Percentiles rank a stretch among this genome's conserved stretches.
Conservation (phyloP, 495 filamentous ascomycete genomes). For the Penicillium canariense region DNA sequence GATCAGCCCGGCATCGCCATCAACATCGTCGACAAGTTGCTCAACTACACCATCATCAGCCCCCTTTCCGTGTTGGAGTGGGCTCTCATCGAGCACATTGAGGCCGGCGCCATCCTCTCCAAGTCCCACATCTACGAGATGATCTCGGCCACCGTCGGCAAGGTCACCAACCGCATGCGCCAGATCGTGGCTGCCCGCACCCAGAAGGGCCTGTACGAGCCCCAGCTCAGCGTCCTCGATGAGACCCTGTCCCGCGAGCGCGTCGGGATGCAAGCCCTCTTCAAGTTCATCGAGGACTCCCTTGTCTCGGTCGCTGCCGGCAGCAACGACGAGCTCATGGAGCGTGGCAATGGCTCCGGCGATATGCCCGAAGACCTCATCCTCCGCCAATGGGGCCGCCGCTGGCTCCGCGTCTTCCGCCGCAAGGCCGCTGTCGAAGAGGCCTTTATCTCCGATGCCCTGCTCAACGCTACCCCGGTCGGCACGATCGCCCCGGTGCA, state of each 20-base stretch:
- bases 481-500: constrained; percentile 33
- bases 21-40: constrained; percentile 91
- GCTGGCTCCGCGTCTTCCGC: constrained; percentile 83
- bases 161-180: constrained; percentile 86
- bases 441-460: constrained; percentile 48
- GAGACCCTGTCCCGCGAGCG: constrained; percentile 65
- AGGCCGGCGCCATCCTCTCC: constrained; percentile 66
- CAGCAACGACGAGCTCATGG: constrained; percentile 67
- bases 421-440: constrained; percentile 84
- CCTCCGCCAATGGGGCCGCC: constrained; percentile 74
- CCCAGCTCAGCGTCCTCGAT: constrained; percentile 62
- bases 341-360: constrained; percentile 46
- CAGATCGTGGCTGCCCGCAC: constrained; percentile 69
- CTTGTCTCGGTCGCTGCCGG: constrained; percentile 70
- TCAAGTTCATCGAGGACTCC: constrained; percentile 76
- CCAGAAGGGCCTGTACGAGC: constrained; percentile 51
- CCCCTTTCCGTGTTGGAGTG: constrained; percentile 83
- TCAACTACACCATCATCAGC: constrained; percentile 93
- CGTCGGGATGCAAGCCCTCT: constrained; percentile 70
- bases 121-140: constrained; percentile 82
- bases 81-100: constrained; percentile 66
- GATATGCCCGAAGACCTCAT: constrained; percentile 54
- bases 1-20: constrained; percentile 91
- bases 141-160: constrained; percentile 79
- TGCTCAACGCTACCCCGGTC: constrained; percentile 37